Evolutionary conservation across 495 filamentous ascomycete species (phyloP).

Genomic region (Annulohypoxylon nitens): DNA sequence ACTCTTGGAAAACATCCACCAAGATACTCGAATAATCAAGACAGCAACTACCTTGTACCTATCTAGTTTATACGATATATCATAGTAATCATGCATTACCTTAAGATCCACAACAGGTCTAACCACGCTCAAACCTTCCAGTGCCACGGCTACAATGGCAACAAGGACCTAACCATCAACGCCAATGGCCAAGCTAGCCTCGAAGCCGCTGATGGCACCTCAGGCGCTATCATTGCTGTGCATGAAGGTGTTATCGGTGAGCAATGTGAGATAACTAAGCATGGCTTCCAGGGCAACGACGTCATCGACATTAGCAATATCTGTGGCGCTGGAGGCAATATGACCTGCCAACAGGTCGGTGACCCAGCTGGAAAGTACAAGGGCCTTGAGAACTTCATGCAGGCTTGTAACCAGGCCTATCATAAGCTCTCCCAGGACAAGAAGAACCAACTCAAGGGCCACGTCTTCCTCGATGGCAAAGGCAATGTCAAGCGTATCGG

Average conservation of each 20-base stretch:
- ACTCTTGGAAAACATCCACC: background rate
- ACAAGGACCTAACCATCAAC: constrained; percentile 51
- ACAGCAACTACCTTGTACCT: constrained; percentile 3
- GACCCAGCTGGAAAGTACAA: constrained; percentile 52
- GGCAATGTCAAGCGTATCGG: constrained; percentile 55
- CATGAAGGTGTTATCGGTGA: constrained; percentile 58
- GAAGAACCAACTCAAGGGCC: constrained; percentile 50
- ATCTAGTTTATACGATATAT: background rate
- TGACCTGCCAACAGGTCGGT: constrained; percentile 59
- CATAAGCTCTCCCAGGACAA: constrained; percentile 48
- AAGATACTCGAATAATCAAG: background rate
- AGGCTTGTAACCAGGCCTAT: constrained; percentile 53
- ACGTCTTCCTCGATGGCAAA: constrained; percentile 51
- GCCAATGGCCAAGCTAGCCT: constrained; percentile 44
- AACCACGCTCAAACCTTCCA: constrained; percentile 55
- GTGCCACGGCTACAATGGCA: constrained; percentile 54
- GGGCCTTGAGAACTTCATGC: constrained; percentile 58
- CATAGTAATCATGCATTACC: constrained; percentile 46
- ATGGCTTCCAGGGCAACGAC: constrained; percentile 56
- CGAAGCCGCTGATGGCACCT: constrained; percentile 51
- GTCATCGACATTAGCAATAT: constrained; percentile 60
- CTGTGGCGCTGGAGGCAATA: constrained; percentile 57
- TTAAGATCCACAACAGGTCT: constrained; percentile 54
- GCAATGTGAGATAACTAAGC: constrained; percentile 59
- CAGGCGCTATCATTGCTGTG: constrained; percentile 56